Evolutionary conservation across 768 basidiomycete species (phyloP).

Genomic region (Russula olivacea): DNA sequence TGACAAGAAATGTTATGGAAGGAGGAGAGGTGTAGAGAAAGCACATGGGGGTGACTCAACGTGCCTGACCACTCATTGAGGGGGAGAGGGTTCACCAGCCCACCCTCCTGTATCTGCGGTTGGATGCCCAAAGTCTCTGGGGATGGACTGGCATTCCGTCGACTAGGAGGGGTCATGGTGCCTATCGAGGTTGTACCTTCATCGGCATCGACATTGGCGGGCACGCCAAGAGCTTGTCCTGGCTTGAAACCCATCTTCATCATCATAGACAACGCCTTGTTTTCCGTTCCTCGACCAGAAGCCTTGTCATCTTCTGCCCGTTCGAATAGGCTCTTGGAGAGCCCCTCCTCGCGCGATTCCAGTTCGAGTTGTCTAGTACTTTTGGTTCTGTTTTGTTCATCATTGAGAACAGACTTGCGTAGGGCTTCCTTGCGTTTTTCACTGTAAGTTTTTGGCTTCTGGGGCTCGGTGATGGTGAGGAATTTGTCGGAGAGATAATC

Average conservation of each 20-base stretch:
- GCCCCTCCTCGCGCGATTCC: slow-evolving; percentile 71
- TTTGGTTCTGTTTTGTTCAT: slow-evolving; percentile 62
- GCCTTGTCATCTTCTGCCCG: slow-evolving; percentile 59
- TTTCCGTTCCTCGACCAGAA: slow-evolving; percentile 44
- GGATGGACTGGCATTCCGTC: background rate
- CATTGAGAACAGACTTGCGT: slow-evolving; percentile 51
- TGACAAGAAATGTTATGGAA: background rate
- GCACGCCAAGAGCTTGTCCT: slow-evolving; percentile 66
- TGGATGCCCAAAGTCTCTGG: background rate
- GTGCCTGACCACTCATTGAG: slow-evolving; percentile 78
- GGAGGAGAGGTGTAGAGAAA: background rate
- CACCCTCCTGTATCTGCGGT: slow-evolving; percentile 28
- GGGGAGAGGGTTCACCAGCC: slow-evolving; percentile 63
- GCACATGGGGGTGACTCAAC: slow-evolving; percentile 26
- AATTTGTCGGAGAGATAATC: slow-evolving; percentile 91
- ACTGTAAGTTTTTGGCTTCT: slow-evolving; percentile 57
- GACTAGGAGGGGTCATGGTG: background rate
- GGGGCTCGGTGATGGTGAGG: slow-evolving; percentile 39
- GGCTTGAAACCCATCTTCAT: slow-evolving; percentile 92
- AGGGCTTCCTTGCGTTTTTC: slow-evolving; percentile 64
- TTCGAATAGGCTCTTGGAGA: slow-evolving; percentile 76
- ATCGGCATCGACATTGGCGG: slow-evolving; percentile 27
- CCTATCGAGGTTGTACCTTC: background rate
- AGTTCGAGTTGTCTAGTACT: slow-evolving; percentile 62
- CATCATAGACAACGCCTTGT: slow-evolving; percentile 85